A percentile compares a stretch with the other conserved stretches of the same genome.
Evolutionary conservation across 2,329 filamentous ascomycete genomes (phyloP).

Genomic region (Colletotrichum sp.): DNA sequence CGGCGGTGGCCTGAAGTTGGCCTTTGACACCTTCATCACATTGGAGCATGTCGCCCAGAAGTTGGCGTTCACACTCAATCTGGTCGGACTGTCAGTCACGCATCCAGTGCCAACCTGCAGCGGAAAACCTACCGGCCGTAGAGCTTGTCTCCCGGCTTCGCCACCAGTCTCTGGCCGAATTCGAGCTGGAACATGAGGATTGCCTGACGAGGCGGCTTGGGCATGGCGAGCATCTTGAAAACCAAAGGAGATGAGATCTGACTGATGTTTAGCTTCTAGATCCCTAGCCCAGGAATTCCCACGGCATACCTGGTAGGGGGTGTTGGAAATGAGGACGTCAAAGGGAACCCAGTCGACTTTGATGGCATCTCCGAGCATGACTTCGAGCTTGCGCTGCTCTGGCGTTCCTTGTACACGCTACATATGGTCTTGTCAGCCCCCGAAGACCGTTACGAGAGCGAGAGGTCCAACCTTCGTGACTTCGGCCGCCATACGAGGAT

Average conservation of each 20-base stretch:
- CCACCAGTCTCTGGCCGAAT: conserved; percentile 89
- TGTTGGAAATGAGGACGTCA: conserved; percentile 79
- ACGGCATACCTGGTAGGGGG: conserved; percentile 62
- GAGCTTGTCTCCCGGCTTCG: conserved; percentile 60
- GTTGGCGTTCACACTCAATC: conserved; percentile 23
- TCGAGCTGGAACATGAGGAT: conserved; percentile 98
- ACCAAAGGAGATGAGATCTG: conserved; percentile 90
- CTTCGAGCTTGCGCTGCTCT: conserved; percentile 81
- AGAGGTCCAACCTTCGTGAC: conserved; percentile 70
- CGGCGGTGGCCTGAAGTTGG: conserved; percentile 90
- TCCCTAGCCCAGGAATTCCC: neutral
- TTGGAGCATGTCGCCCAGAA: conserved; percentile 24
- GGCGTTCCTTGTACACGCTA: conserved; percentile 90
- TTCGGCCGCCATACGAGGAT: conserved; percentile 96
- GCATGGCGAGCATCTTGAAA: conserved; percentile 85
- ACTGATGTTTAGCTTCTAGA: neutral
- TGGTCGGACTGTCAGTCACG: neutral
- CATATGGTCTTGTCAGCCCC: conserved; percentile 71
- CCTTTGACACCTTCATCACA: conserved; percentile 39
- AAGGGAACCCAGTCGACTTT: conserved; percentile 62
- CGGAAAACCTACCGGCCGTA: conserved; percentile 63
- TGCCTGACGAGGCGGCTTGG: conserved; percentile 80
- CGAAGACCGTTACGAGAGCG: neutral
- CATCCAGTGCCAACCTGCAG: conserved; percentile 14
- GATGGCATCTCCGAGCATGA: conserved; percentile 83